Evolutionary conservation across 352 stramenopile genomes (phyloP).

Genomic region (Phytophthora pisi): DNA sequence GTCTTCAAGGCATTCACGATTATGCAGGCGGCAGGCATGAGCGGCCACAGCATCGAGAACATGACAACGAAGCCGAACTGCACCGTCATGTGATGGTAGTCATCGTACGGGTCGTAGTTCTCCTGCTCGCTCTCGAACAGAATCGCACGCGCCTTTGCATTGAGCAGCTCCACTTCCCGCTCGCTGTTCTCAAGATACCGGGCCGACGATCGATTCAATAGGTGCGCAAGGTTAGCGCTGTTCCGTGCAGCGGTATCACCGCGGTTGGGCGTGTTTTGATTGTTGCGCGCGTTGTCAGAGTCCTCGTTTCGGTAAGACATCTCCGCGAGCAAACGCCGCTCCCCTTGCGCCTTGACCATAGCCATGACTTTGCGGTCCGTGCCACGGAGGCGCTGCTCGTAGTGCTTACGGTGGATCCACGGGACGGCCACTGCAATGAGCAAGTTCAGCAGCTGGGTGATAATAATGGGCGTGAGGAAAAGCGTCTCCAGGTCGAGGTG

Average conservation of each 20-base stretch:
- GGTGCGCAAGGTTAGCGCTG: slow-evolving; percentile 30
- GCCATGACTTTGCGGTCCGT: slow-evolving; percentile 68
- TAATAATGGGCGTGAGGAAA: slow-evolving; percentile 85
- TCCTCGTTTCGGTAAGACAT: slow-evolving; percentile 57
- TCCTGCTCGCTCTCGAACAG: slow-evolving; percentile 78
- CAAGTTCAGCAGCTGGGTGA: slow-evolving; percentile 78
- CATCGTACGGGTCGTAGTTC: slow-evolving; percentile 83
- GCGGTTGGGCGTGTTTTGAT: background rate
- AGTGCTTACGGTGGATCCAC: slow-evolving; percentile 77
- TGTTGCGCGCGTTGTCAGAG: slow-evolving; percentile 5
- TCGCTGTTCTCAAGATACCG: slow-evolving; percentile 75
- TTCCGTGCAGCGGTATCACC: slow-evolving; percentile 11
- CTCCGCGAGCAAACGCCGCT: slow-evolving; percentile 61
- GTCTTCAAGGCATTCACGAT: slow-evolving; percentile 84
- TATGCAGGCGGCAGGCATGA: slow-evolving; percentile 80
- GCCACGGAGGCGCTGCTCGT: slow-evolving; percentile 60
- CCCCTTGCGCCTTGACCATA: slow-evolving; percentile 70
- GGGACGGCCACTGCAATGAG: slow-evolving; percentile 73
- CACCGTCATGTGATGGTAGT: slow-evolving; percentile 82
- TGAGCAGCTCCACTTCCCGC: slow-evolving; percentile 64
- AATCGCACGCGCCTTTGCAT: slow-evolving; percentile 71
- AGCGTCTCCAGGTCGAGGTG: slow-evolving; percentile 81
- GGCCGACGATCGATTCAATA: slow-evolving; percentile 71
- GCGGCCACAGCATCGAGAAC: slow-evolving; percentile 87
- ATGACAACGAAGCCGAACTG: slow-evolving; percentile 89